Evolutionary conservation across 306 rosid species (phyloP), one percentile per base, ranked within the genome.

Genomic region (Fagus sylvatica): DNA sequence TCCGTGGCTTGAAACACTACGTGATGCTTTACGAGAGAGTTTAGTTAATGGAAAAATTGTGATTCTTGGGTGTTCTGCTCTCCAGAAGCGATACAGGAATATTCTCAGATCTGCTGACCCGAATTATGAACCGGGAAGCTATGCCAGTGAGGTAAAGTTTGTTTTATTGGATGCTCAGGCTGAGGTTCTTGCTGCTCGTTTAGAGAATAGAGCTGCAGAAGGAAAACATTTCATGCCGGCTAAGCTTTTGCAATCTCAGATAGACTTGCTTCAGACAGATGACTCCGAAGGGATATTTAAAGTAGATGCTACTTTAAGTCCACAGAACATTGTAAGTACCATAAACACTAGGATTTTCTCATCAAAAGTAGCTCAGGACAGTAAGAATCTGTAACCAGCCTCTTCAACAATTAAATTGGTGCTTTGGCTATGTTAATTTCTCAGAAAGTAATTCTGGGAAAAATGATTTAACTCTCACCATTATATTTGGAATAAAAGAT

Each of bases 191-290:
- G 87, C 85, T 5, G 42, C 80, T 54, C 80, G 96, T 7, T 74
- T 94, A 6, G 86, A 68, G 69, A 74, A 78, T 69, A 85, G 98
- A 84, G 90, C 85, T 32, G 84, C 83, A 62, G 89, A 94, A 84
- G 96, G 98, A 34, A 85, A 64, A 69, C 98, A 94, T 85, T 94
- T 89, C 51, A 94, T 94, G 98, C 84, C 98, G 16, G 76, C 96
- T n/a, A 82, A 91, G 42, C 97, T 94, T 81, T 71, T 90, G 81
- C 89, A 86, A 56, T 93, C 97, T 71, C 97, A 93, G 82, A 72
- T 93, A 39, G 90, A 85, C 62, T 90, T 86, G 90, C 97, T 93
- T 34, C 53, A 84, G 77, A 85, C 90, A 54, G 90, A 89, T 74
- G 92, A 89, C 8, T 80, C 79, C 19, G 96, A 93, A 73, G 89